phyloP scores from a whole-genome alignment of 768 basidiomycete genomes.

The Lepiota venenata region DNA sequence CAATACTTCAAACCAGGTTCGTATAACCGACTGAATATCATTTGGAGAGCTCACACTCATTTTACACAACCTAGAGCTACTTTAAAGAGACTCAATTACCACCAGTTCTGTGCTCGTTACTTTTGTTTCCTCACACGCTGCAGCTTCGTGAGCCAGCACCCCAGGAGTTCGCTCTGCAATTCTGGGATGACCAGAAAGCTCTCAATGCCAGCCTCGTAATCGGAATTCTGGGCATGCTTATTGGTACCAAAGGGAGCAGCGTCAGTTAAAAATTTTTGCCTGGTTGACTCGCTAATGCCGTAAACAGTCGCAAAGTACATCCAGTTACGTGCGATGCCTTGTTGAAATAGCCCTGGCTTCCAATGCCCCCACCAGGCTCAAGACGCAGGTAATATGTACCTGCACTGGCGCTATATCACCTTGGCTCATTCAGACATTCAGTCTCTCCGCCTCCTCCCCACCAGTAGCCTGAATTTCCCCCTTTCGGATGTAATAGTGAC shows the following conservation, averaged over 20 bases:
- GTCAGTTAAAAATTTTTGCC: constrained; percentile 34
- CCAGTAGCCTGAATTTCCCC: constrained; percentile 48
- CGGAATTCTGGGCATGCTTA: constrained; percentile 81
- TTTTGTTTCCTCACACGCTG: constrained; percentile 67
- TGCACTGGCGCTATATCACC: not conserved
- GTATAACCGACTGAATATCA: constrained; percentile 5
- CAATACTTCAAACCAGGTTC: constrained; percentile 93
- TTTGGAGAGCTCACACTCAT: constrained; percentile 12
- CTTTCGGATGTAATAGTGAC: constrained; percentile 67
- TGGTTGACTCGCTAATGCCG: constrained; percentile 4
- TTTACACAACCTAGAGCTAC: constrained; percentile 66
- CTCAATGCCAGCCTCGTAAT: constrained; percentile 77
- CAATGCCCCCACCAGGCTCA: constrained; percentile 87
- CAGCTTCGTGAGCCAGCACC: constrained; percentile 57
- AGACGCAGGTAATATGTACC: constrained; percentile 64
- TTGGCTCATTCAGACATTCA: constrained; percentile 19
- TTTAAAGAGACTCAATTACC: constrained; percentile 87
- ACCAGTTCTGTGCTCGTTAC: constrained; percentile 59
- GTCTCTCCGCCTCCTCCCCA: constrained; percentile 45
- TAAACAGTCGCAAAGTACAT: constrained; percentile 51
- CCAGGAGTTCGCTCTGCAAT: constrained; percentile 92
- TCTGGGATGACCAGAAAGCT: constrained; percentile 94
- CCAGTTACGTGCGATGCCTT: constrained; percentile 69
- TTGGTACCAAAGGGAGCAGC: constrained; percentile 64
- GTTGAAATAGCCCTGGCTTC: constrained; percentile 87